These are phyloP conservation scores for Trichoderma lentiforme DNA, from an alignment of 2,329 filamentous ascomycete genomes.

Conservation along the genomic window DNA sequence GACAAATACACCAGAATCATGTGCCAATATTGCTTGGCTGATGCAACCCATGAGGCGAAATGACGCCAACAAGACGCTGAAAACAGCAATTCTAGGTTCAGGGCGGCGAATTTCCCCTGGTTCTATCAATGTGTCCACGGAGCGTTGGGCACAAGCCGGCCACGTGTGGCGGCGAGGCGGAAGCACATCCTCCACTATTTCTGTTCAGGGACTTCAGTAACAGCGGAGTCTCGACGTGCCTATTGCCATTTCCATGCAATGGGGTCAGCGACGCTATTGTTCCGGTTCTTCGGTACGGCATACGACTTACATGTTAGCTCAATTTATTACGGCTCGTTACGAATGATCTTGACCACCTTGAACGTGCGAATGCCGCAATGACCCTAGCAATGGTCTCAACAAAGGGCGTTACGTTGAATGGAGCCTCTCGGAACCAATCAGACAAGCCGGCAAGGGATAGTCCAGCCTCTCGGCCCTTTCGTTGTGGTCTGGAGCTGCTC, in stretches of 20 bases:
- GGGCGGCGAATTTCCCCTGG: background rate
- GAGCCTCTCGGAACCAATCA: background rate
- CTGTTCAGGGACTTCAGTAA: background rate
- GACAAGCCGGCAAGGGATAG: background rate
- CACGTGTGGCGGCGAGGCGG: constrained; percentile 4
- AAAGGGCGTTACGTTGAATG: background rate
- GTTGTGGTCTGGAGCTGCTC: background rate
- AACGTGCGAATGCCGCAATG: background rate
- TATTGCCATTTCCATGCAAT: background rate
- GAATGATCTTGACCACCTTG: background rate
- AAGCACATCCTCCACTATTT: background rate
- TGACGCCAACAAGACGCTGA: background rate
- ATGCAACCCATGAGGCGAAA: background rate
- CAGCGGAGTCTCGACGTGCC: background rate
- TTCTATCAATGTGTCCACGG: background rate
- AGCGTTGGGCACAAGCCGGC: background rate
- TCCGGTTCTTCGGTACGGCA: background rate
- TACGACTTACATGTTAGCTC: background rate
- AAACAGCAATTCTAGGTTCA: background rate
- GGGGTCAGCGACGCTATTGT: background rate
- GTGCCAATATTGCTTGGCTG: background rate
- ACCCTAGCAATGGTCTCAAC: background rate
- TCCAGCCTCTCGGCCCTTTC: background rate
- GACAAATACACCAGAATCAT: background rate
- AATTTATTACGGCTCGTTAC: background rate